These are phyloP conservation scores for Raffaelea arxii DNA, from an alignment of 2,329 filamentous ascomycete genomes.

Conservation along the genomic window DNA sequence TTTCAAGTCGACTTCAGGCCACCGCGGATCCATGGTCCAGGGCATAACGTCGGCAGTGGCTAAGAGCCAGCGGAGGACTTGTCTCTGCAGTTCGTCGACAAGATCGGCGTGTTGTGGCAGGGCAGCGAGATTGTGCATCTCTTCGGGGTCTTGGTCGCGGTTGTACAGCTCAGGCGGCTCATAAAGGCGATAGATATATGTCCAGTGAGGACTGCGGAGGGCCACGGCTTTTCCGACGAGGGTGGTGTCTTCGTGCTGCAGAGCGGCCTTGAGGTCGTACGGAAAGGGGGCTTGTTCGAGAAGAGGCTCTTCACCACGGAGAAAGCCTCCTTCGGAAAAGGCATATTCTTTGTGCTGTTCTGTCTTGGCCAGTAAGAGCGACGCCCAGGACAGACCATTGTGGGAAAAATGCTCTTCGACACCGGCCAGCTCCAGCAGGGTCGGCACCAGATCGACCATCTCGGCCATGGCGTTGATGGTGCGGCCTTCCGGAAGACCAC, in stretches of 20 bases:
- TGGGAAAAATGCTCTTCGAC: constrained; percentile 29
- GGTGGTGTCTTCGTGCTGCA: constrained; percentile 33
- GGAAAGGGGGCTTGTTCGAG: constrained; percentile 32
- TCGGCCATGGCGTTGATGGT: constrained; percentile 25
- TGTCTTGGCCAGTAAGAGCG: constrained; percentile 16
- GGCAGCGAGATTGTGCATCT: constrained; percentile 28
- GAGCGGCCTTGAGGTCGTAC: constrained; percentile 33
- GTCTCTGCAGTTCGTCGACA: constrained; percentile 18
- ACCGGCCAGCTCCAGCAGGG: constrained; percentile 27
- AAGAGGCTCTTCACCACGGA: constrained; percentile 32
- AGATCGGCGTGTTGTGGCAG: constrained; percentile 15
- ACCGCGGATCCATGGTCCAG: not conserved
- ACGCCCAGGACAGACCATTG: constrained; percentile 26
- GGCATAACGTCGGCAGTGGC: not conserved
- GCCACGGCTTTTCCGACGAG: constrained; percentile 33
- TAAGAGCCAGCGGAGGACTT: constrained; percentile 26
- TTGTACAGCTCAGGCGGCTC: constrained; percentile 34
- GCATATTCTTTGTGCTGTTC: constrained; percentile 27
- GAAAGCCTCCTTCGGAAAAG: constrained; percentile 34
- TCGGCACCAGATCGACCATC: constrained; percentile 36
- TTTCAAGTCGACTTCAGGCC: not conserved
- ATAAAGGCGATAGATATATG: constrained; percentile 34
- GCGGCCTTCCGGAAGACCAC: constrained; percentile 25
- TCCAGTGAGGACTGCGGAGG: constrained; percentile 26
- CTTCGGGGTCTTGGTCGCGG: constrained; percentile 24